These are phyloP conservation scores for Medicago ruthenica DNA, from an alignment of 306 rosid genomes.

Conservation along the genomic window DNA sequence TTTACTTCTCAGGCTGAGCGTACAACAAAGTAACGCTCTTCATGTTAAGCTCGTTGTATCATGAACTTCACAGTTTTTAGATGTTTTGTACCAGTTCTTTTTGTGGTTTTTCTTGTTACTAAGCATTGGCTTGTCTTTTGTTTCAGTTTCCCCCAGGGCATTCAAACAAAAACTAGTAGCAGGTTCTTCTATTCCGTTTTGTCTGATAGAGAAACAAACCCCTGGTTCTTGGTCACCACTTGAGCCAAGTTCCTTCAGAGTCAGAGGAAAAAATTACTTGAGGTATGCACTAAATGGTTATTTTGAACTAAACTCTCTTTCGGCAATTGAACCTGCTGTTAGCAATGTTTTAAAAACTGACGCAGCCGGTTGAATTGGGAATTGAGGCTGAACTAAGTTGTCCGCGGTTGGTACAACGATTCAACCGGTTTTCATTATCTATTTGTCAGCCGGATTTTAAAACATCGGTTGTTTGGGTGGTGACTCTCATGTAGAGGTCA, in stretches of 20 bases:
- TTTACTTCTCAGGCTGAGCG: constrained; percentile 12
- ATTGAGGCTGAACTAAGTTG: neutral
- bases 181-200: constrained; percentile 70
- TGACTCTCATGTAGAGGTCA: constrained; percentile 14
- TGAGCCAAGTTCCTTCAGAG: constrained; percentile 85
- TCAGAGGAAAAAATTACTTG: constrained; percentile 81
- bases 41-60: constrained; percentile 19
- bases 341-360: neutral
- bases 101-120: constrained; percentile 32
- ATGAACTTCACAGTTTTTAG: constrained; percentile 5
- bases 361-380: neutral
- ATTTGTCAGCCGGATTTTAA: neutral
- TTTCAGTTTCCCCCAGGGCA: constrained; percentile 76
- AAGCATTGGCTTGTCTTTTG: constrained; percentile 41
- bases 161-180: constrained; percentile 70
- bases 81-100: constrained; percentile 27
- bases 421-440: neutral
- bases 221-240: constrained; percentile 84
- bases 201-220: constrained; percentile 70
- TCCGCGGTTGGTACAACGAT: neutral
- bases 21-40: constrained; percentile 6
- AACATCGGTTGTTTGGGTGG: constrained; percentile 19
- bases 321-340: constrained; percentile 12
- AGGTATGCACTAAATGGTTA: constrained; percentile 54
- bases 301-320: constrained; percentile 3